phyloP scores from a whole-genome alignment of 495 filamentous ascomycete genomes.

The Thozetella sp. region DNA sequence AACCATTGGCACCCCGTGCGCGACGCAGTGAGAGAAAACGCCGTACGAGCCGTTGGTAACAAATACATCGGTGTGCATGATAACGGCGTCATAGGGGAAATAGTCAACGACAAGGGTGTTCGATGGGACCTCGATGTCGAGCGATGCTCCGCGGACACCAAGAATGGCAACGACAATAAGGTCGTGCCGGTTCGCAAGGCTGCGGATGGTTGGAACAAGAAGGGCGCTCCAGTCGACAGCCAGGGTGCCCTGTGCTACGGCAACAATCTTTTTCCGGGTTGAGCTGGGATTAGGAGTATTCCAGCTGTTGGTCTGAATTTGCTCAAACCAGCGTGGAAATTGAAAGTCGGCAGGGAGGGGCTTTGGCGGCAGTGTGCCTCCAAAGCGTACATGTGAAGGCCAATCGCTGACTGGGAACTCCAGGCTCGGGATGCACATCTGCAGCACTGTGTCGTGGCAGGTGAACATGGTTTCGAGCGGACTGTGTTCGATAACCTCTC shows the following conservation, averaged over 20 bases:
- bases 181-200: slow-evolving; percentile 23
- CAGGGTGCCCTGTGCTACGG: slow-evolving; percentile 32
- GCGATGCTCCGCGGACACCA: slow-evolving; percentile 21
- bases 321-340: slow-evolving; percentile 29
- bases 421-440: slow-evolving; percentile 30
- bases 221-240: slow-evolving; percentile 22
- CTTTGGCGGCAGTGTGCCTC: slow-evolving; percentile 27
- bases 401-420: slow-evolving; percentile 31
- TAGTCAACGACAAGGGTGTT: slow-evolving; percentile 30
- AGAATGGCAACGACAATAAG: slow-evolving; percentile 31
- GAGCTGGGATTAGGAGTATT: neutral
- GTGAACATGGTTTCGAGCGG: slow-evolving; percentile 1
- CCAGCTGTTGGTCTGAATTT: slow-evolving; percentile 14
- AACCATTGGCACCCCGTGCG: slow-evolving; percentile 31
- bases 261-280: slow-evolving; percentile 23
- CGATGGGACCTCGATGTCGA: slow-evolving; percentile 10
- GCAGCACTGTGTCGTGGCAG: slow-evolving; percentile 28
- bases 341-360: slow-evolving; percentile 8
- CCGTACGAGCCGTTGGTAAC: slow-evolving; percentile 36
- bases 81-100: slow-evolving; percentile 35
- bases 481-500: neutral
- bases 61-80: slow-evolving; percentile 28
- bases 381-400: slow-evolving; percentile 25
- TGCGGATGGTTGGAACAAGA: slow-evolving; percentile 26
- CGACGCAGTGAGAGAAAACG: slow-evolving; percentile 26